Conservation (phyloP, 441 rosid genomes). For the Adansonia rubrostipa region DNA sequence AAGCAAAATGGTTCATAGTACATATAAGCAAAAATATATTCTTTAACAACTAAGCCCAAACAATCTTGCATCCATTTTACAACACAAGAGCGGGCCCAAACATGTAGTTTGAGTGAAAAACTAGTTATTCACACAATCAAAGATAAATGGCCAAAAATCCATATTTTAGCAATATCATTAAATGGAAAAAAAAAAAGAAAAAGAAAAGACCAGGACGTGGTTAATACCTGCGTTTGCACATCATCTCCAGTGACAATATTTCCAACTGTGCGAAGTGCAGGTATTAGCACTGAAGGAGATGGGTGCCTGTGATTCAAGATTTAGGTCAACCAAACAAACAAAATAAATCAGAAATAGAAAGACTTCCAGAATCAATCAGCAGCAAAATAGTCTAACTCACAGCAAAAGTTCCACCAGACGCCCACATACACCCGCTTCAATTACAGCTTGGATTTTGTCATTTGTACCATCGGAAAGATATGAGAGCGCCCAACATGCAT, state of each 20-base stretch:
- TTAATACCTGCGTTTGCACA: conserved; percentile 77
- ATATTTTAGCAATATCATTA: neutral
- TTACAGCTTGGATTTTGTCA: conserved; percentile 86
- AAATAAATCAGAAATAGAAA: neutral
- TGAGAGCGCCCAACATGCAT: conserved; percentile 94
- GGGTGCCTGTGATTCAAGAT: conserved; percentile 55
- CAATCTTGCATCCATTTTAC: neutral
- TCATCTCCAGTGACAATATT: conserved; percentile 93
- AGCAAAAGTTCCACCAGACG: conserved; percentile 71
- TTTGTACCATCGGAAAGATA: conserved; percentile 93
- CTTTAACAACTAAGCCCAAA: neutral
- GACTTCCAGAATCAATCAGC: neutral
- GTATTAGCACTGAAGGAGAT: conserved; percentile 84
- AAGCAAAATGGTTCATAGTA: neutral
- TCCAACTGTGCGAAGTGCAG: conserved; percentile 85
- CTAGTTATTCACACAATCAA: neutral
- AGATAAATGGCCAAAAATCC: neutral
- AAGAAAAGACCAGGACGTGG: too few species aligned
- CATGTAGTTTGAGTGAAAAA: neutral
- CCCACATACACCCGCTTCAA: conserved; percentile 72
- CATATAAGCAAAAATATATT: neutral
- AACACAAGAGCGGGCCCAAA: neutral
- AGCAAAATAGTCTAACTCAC: conserved; percentile 45
- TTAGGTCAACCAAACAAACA: neutral
- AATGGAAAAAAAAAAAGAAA: neutral